phyloP scores from a whole-genome alignment of 352 stramenopile species.

The Albugo laibachii region DNA sequence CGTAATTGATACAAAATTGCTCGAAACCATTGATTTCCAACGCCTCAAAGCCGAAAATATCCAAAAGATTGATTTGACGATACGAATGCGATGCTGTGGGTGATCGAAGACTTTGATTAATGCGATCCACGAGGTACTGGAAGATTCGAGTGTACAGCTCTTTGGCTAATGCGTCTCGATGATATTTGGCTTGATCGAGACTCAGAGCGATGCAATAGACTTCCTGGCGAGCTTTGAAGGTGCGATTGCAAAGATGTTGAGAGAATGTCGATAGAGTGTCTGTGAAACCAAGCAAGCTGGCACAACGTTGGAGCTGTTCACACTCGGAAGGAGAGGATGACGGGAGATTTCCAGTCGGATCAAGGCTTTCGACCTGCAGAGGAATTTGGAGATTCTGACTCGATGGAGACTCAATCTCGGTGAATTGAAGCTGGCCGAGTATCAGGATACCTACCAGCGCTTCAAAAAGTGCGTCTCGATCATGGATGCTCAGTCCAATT shows the following conservation, averaged over 20 bases:
- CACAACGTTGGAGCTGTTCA: slow-evolving; percentile 43
- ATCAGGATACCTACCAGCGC: slow-evolving; percentile 56
- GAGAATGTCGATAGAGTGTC: slow-evolving; percentile 21
- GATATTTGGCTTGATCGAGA: slow-evolving; percentile 50
- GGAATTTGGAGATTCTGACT: no score
- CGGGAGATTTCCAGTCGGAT: no score
- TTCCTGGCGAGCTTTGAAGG: slow-evolving; percentile 59
- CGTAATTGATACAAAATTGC: slow-evolving; percentile 93
- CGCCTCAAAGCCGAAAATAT: slow-evolving; percentile 96
- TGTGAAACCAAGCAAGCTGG: slow-evolving; percentile 47
- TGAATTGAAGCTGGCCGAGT: slow-evolving; percentile 65
- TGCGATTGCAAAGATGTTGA: slow-evolving; percentile 60
- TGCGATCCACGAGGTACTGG: slow-evolving; percentile 81
- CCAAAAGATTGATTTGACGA: slow-evolving; percentile 86
- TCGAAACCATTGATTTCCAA: slow-evolving; percentile 89
- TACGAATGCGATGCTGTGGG: slow-evolving; percentile 19
- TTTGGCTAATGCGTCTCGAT: slow-evolving; percentile 88
- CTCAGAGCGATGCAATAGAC: slow-evolving; percentile 68
- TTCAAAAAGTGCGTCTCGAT: slow-evolving; percentile 56
- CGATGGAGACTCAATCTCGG: no score
- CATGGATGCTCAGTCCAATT: slow-evolving; percentile 41
- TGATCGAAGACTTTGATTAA: slow-evolving; percentile 61
- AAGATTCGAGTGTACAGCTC: slow-evolving; percentile 91
- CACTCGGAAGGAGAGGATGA: no score
- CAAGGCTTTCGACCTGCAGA: no score